These are phyloP conservation scores for Mucor saturninus DNA, from an alignment of 371 early-diverging fungal species.

Conservation along the genomic window DNA sequence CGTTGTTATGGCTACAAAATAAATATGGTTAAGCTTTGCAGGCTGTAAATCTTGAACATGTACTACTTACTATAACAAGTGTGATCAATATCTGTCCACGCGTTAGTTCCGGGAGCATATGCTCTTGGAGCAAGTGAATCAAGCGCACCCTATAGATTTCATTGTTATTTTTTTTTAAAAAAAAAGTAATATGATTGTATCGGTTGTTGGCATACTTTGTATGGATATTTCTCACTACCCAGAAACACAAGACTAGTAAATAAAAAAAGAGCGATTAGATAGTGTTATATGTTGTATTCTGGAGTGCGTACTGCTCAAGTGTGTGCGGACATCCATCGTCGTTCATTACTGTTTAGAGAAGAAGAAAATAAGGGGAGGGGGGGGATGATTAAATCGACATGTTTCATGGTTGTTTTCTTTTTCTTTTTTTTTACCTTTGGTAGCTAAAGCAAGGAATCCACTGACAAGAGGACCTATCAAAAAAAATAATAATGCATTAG, in stretches of 20 bases:
- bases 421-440: constrained; percentile 45
- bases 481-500: neutral
- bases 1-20: neutral
- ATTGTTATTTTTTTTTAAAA: too few relatives aligned
- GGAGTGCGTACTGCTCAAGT: constrained; percentile 52
- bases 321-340: constrained; percentile 63
- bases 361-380: neutral
- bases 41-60: neutral
- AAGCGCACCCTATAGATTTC: constrained; percentile 45
- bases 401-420: neutral
- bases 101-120: constrained; percentile 61
- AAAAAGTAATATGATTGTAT: neutral
- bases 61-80: constrained; percentile 52
- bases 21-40: neutral
- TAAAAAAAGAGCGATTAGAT: neutral
- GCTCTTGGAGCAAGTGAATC: constrained; percentile 63
- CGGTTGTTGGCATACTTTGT: constrained; percentile 33
- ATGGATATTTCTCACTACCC: constrained; percentile 62
- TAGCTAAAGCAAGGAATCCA: constrained; percentile 56
- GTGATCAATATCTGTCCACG: constrained; percentile 52
- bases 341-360: constrained; percentile 40
- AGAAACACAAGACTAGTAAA: constrained; percentile 49
- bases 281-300: neutral
- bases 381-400: neutral
- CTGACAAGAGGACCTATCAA: constrained; percentile 53